phyloP scores from a whole-genome alignment of 148 eudicot species.

The Rhododendron kiyosumense region DNA sequence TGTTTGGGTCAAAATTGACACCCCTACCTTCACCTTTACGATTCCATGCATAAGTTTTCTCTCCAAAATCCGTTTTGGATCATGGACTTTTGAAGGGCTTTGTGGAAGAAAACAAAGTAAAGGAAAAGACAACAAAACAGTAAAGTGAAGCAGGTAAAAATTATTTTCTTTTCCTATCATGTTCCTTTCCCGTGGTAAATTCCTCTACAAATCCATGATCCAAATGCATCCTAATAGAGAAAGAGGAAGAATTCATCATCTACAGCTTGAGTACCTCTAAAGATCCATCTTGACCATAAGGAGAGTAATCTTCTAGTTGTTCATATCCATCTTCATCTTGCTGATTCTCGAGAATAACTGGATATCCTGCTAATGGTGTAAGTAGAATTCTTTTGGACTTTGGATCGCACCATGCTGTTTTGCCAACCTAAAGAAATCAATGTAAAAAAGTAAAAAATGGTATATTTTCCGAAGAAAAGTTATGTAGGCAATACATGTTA shows the following conservation, averaged over 20 bases:
- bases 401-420: constrained; percentile 38
- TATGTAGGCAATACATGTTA: neutral
- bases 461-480: neutral
- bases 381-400: constrained; percentile 44
- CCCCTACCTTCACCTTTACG: neutral
- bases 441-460: neutral
- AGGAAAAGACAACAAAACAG: neutral
- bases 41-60: neutral
- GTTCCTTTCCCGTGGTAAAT: neutral
- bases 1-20: neutral
- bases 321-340: constrained; percentile 44
- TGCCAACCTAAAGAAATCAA: constrained; percentile 55
- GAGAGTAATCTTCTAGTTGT: constrained; percentile 37
- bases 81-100: neutral
- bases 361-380: constrained; percentile 66
- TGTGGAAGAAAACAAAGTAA: neutral
- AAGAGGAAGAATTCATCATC: neutral
- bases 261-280: constrained; percentile 66
- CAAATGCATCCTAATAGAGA: neutral
- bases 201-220: neutral
- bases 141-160: neutral
- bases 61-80: neutral
- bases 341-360: constrained; percentile 38
- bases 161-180: neutral
- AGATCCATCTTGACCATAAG: constrained; percentile 84